Evolutionary conservation across 2,329 filamentous ascomycete genomes (phyloP).

Genomic region (Colletotrichum horii): DNA sequence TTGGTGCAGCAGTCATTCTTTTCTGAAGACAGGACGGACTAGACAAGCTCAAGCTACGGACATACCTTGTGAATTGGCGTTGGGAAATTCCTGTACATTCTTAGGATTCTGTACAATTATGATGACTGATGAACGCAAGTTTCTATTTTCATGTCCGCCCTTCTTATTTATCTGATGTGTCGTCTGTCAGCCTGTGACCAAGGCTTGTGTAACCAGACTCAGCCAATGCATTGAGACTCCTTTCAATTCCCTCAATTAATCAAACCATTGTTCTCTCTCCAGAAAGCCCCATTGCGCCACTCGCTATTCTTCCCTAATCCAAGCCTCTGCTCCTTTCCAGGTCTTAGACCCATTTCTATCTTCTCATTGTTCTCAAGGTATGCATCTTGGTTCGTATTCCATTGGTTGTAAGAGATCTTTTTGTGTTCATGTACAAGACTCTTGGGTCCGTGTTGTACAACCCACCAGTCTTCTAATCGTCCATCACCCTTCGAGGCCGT

Average conservation of each 20-base stretch:
- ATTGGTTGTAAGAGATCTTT: not conserved
- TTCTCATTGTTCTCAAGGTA: not conserved
- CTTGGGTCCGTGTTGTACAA: slow-evolving; percentile 11
- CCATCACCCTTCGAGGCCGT: not conserved
- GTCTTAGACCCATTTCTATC: not conserved
- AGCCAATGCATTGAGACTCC: not conserved
- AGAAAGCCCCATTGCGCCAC: not conserved
- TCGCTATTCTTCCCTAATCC: not conserved
- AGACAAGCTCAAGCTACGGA: slow-evolving; percentile 3
- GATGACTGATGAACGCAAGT: not conserved
- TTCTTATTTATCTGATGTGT: not conserved
- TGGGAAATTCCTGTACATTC: slow-evolving; percentile 6
- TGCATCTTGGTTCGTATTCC: not conserved
- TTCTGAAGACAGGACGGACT: not conserved
- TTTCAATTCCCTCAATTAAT: not conserved
- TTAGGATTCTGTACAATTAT: slow-evolving; percentile 8
- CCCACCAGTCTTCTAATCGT: slow-evolving; percentile 8
- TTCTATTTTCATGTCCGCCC: not conserved
- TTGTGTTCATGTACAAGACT: slow-evolving; percentile 9
- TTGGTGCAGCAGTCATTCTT: not conserved
- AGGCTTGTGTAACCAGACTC: not conserved
- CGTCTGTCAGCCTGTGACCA: not conserved
- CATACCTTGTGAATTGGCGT: not conserved
- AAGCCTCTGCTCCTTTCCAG: not conserved
- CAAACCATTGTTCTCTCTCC: too few species aligned